phyloP scores from a whole-genome alignment of 106 monocot genomes.

The Apostasia ramifera region DNA sequence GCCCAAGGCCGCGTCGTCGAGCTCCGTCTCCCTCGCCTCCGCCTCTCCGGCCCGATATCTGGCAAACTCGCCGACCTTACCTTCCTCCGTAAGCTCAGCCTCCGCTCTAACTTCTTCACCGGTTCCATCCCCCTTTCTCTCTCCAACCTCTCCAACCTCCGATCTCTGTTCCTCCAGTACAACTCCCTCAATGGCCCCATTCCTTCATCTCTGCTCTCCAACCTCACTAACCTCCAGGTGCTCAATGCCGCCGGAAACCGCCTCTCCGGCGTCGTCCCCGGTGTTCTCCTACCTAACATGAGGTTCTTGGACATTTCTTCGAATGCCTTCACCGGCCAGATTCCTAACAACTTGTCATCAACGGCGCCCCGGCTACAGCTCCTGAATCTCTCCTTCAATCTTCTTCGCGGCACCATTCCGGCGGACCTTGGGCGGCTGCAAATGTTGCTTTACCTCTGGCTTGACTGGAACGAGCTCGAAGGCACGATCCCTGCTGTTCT shows the following conservation, averaged over 20 bases:
- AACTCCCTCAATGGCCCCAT: slow-evolving; percentile 9
- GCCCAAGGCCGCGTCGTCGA: not conserved
- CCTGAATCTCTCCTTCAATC: slow-evolving; percentile 25
- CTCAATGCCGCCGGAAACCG: slow-evolving; percentile 8
- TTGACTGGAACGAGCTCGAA: slow-evolving; percentile 19
- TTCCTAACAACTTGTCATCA: slow-evolving; percentile 5
- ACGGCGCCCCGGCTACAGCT: not conserved
- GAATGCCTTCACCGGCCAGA: slow-evolving; percentile 3
- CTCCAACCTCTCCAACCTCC: slow-evolving; percentile 11
- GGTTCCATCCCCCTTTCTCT: slow-evolving; percentile 17
- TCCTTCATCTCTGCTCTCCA: slow-evolving; percentile 5
- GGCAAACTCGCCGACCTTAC: not conserved
- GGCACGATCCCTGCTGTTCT: slow-evolving; percentile 23
- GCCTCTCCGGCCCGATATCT: not conserved
- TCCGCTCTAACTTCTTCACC: slow-evolving; percentile 14
- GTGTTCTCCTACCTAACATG: slow-evolving; percentile 3
- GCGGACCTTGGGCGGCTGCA: slow-evolving; percentile 5
- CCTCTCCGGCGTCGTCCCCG: not conserved
- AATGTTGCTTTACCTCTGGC: slow-evolving; percentile 17
- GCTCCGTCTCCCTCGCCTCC: not conserved
- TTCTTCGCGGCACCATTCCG: slow-evolving; percentile 16
- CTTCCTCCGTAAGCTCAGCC: slow-evolving; percentile 7
- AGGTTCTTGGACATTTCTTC: not conserved
- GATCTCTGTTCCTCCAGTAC: slow-evolving; percentile 5
- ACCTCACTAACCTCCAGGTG: slow-evolving; percentile 5